Base-by-base conservation (phyloP, 176 grass and related monocot genomes). In the Aegilops speltoides region DNA sequence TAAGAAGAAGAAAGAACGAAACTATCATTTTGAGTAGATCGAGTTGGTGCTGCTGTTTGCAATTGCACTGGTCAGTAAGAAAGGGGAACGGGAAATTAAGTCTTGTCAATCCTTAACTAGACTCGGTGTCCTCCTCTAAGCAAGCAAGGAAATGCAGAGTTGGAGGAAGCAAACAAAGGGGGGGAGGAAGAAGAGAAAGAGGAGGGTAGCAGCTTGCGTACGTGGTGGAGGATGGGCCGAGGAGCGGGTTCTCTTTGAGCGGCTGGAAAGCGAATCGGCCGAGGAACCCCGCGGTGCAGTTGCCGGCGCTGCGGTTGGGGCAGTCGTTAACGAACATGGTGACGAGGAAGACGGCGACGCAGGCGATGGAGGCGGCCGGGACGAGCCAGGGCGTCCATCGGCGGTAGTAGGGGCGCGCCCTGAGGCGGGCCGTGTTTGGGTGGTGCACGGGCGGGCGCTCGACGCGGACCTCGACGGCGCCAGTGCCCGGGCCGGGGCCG, bases 261-360 rank as follows among this genome's bases (percentile, higher is more conserved):
- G 91, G 91, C 82, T 98, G 89, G 87, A 98, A 98, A 54, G 96
- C 81, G 90, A 98, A 94, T 3, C 91, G 84, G 1, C 96, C 91
- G 61, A 98, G 89, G 77, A 89, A 93, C 10, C 41, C n/a, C 3
- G 79, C 93, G 73, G 88, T 20, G 80, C 96, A 98, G 48, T 76
- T 68, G 24, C 48, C 13, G 71, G 63, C 11, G 41, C 23, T 82
- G 80, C 85, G 86, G 13, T 64, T 43, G 10, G 88, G 96, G 90
- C 96, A 98, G 73, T 98, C 61, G 85, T 98, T 98, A 64, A 98
- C 70, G 79, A 79, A 92, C 96, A 98, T 98, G 82, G 90, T 91
- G 33, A 94, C 81, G 12, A 89, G 1, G 83, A 98, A 98, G 82
- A 88, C 33, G 22, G 19, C 20, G 43, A 92, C 76, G 84, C 94